Evolutionary conservation across 306 rosid species (phyloP), one percentile per base, ranked within the genome.

Genomic region (Ormosia semicastrata): DNA sequence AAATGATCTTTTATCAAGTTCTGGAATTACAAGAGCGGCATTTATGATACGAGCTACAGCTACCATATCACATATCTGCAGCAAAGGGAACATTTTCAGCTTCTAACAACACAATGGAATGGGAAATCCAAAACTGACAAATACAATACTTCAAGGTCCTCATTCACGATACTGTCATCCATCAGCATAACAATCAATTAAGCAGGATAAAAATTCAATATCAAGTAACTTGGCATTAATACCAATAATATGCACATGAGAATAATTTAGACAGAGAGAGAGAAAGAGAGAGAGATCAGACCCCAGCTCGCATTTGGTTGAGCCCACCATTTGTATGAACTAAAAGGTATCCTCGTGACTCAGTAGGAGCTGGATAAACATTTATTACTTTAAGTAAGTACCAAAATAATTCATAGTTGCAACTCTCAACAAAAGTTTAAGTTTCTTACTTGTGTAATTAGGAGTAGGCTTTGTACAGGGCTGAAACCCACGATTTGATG

Each of bases 241-340:
- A 62, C 36, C 43, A 77, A 69, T 67, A 36, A 62, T 46, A 67
- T 54, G 57, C 60, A 67, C n/a, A 59, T 41, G 37, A 58, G 57
- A 73, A 30, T n/a, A 80, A 83, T 18, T 36, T 10, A 47, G 24
- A 24, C 41, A 59, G 78, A 69, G 24, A 24, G 47, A 59, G 78
- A 69, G 36, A 44, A 18, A 69, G 66, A 82, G 58, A 73, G 60
- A 82, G 72, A 91, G 76, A 44, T 73, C 98, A 78, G 64, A 93
- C 99, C 99, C 99, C 98, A 74, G 97, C 92, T 78, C 98, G 99
- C 99, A 95, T 95, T 89, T 95, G 99, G 82, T 93, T 95, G 81
- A 95, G 99, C 81, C 99, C 99, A 24, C 99, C 99, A 89, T 95
- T 95, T 14, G 99, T 87, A 87, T 95, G 93, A 72, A 95, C 99